A percentile compares a stretch with the other conserved stretches of the same genome.
These are phyloP conservation scores for Diutina siamensis DNA, from an alignment of 1,139 yeast genomes.

Conservation along the genomic window DNA sequence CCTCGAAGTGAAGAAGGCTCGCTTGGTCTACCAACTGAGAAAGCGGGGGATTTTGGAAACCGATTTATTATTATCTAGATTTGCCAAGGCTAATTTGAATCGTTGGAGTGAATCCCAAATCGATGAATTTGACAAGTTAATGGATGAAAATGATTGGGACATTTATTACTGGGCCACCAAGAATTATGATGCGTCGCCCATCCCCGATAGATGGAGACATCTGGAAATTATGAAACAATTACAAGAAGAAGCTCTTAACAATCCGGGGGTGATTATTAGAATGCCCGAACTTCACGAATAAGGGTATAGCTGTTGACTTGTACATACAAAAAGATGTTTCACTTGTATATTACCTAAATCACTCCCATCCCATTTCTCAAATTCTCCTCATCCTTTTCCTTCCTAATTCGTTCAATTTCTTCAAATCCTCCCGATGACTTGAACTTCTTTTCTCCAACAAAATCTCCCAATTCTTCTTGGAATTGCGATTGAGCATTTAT, in stretches of 20 bases:
- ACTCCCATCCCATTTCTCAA: constrained; percentile 13
- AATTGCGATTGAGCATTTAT: constrained; percentile 51
- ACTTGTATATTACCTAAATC: neutral
- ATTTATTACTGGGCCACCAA: constrained; percentile 95
- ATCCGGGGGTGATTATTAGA: constrained; percentile 60
- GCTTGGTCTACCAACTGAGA: constrained; percentile 82
- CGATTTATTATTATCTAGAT: constrained; percentile 72
- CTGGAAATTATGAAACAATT: constrained; percentile 52
- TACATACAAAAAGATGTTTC: neutral
- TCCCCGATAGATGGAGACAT: constrained; percentile 77
- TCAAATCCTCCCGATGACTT: constrained; percentile 83
- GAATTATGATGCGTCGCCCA: constrained; percentile 67
- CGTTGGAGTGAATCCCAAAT: constrained; percentile 54
- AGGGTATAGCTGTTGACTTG: neutral
- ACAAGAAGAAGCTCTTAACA: constrained; percentile 66
- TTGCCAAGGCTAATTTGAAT: constrained; percentile 65
- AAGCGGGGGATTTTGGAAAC: constrained; percentile 94
- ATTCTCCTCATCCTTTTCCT: constrained; percentile 57
- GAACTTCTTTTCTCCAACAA: constrained; percentile 65
- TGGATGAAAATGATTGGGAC: constrained; percentile 97
- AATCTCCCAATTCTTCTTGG: constrained; percentile 78
- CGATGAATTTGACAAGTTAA: constrained; percentile 72
- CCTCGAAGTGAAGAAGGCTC: constrained; percentile 68
- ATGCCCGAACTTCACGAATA: constrained; percentile 54
- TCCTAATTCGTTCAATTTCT: constrained; percentile 65